Evolutionary conservation across 495 filamentous ascomycete genomes (phyloP), one percentile per base, ranked within the genome.

Genomic region (Neurospora hispaniola): DNA sequence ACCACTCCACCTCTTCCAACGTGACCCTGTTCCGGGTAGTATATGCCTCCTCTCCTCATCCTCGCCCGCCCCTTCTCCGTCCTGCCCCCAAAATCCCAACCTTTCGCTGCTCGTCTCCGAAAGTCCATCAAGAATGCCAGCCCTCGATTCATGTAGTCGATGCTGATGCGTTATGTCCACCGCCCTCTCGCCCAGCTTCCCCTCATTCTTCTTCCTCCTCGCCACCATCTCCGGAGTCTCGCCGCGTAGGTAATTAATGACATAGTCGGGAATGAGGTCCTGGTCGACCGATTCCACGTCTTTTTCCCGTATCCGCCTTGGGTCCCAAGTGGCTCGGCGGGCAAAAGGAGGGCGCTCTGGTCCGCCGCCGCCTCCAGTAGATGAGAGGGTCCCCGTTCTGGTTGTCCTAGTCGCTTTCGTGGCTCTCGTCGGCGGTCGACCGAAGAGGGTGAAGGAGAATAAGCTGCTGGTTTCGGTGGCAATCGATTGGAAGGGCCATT

Each of bases 261-360:
- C 81, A 70, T 85, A 86, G 71, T 85, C 83, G 7, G 83, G 84
- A 14, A 85, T 79, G 18, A 85, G 72, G 73, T 80, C 79, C 68
- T 76, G 77, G 59, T 81, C 77, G 42, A 84, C 75, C 44, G 79
- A 78, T 48, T 78, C 71, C 12, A 71, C 48, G 66, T 73, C 54
- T 69, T 43, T 59, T 18, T 70, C 70, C 18, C 42, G 66, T 42
- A 27, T 73, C 39, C n/a, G 76, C 35, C 69, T 75, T n/a, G 74
- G 77, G 68, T 77, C 73, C 75, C 76, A 79, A 6, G 78, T 79
- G 9, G 75, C 78, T 7, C 75, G 62, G 14, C 75, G 75, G n/a
- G 44, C 73, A 43, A 74, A 70, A 18, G 46, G 69, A 41, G 66
- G 54, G 5, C 54, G 54, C 54, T 66, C 54, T 66, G 14, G 23